A percentile compares a stretch with the other conserved stretches of the same genome.
Conservation (phyloP, 2,329 filamentous ascomycete genomes). For the Massarina eburnea region DNA sequence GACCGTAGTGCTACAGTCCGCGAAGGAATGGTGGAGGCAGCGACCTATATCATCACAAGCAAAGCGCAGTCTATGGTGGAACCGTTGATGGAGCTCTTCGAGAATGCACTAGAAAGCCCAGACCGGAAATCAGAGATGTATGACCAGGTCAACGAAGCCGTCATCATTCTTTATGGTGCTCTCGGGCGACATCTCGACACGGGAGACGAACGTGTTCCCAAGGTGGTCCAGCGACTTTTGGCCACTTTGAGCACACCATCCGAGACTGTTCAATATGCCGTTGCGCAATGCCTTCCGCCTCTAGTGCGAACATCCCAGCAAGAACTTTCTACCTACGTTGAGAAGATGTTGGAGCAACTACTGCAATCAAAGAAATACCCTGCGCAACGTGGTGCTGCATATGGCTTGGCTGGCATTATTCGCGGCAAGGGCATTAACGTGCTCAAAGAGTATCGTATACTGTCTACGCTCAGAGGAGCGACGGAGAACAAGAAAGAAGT, state of each 20-base stretch:
- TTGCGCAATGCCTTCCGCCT: conserved; percentile 89
- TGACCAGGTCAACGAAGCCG: conserved; percentile 92
- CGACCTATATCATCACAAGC: conserved; percentile 75
- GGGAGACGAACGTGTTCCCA: conserved; percentile 84
- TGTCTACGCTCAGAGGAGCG: conserved; percentile 76
- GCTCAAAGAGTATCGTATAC: conserved; percentile 81
- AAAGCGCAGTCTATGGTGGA: conserved; percentile 84
- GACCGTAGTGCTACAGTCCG: conserved; percentile 78
- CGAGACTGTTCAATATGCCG: conserved; percentile 94
- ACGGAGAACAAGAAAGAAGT: conserved; percentile 95
- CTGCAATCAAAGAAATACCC: conserved; percentile 88
- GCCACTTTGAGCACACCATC: conserved; percentile 90
- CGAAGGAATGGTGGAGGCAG: conserved; percentile 88
- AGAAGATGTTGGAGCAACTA: conserved; percentile 78
- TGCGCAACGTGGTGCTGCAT: conserved; percentile 88
- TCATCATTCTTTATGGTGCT: conserved; percentile 96
- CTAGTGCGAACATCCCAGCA: conserved; percentile 80
- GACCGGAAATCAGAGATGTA: conserved; percentile 79
- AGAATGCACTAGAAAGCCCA: conserved; percentile 80
- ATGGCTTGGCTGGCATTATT: conserved; percentile 88
- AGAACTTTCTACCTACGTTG: conserved; percentile 77
- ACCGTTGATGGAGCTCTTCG: conserved; percentile 88
- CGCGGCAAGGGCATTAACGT: conserved; percentile 82
- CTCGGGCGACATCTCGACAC: conserved; percentile 81
- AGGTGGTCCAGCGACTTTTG: conserved; percentile 83